Percentiles rank a stretch among this genome's conserved stretches.
These are phyloP conservation scores for Saxophila tyrrhenica DNA, from an alignment of 495 filamentous ascomycete genomes.

Conservation along the genomic window DNA sequence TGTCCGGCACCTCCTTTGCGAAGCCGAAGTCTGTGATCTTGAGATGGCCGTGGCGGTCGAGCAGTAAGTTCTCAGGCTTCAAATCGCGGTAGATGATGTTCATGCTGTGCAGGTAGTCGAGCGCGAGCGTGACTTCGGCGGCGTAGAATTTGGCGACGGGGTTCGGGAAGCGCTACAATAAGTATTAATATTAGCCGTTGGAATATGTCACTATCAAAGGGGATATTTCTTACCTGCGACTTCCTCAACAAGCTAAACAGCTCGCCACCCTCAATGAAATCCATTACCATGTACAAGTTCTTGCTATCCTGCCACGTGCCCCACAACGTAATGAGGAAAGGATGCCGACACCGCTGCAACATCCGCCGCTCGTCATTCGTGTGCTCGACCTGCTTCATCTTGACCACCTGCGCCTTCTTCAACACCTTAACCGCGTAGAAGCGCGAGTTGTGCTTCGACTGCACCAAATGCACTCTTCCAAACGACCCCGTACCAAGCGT, in stretches of 20 bases:
- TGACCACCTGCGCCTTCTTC: constrained; percentile 96
- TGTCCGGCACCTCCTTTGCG: constrained; percentile 95
- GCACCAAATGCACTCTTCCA: constrained; percentile 88
- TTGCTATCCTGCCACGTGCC: constrained; percentile 92
- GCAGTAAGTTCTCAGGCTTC: constrained; percentile 89
- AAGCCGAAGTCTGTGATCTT: constrained; percentile 99
- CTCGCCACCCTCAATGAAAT: constrained; percentile 98
- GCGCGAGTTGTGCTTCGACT: constrained; percentile 91
- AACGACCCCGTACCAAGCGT: constrained; percentile 96
- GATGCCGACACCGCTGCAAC: constrained; percentile 90
- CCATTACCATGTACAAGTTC: constrained; percentile 99
- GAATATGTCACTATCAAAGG: too few relatives aligned
- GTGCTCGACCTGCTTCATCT: constrained; percentile 99
- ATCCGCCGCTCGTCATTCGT: constrained; percentile 95
- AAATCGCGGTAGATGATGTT: constrained; percentile 97
- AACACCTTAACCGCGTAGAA: constrained; percentile 97
- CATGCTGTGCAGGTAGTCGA: constrained; percentile 90
- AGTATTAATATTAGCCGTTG: too few relatives aligned
- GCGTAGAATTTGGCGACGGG: constrained; percentile 99
- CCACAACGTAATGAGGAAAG: constrained; percentile 95
- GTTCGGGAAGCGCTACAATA: constrained; percentile 80
- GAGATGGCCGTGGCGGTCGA: constrained; percentile 91
- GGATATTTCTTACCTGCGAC: constrained; percentile 59
- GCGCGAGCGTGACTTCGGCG: constrained; percentile 86
- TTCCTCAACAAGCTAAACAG: constrained; percentile 90